Evolutionary conservation across 2,329 filamentous ascomycete species (phyloP), one percentile per base, ranked within the genome.

Genomic region (Trichophyton benhamiae): DNA sequence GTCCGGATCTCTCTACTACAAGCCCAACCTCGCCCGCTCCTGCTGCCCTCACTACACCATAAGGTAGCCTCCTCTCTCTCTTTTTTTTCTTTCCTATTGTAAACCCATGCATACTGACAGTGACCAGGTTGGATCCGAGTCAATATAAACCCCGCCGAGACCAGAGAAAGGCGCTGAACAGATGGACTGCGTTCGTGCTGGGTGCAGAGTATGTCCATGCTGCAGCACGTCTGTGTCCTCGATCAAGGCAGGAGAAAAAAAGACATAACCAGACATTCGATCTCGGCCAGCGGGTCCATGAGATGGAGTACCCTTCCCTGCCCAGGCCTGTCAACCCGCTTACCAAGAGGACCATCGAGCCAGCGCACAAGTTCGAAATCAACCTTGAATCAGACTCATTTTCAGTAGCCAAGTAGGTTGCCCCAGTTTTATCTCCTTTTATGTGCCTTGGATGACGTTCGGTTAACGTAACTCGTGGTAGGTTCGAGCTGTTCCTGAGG

Each of bases 31-130:
- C 68, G 81, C 82, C 62, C 80, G 85, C 61, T 88, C 90, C 64
- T 99, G 94, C 70, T 99, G 94, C 72, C 91, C 91, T 52, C 91
- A 96, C 70, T 97, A 80, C 65, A 79, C 78, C 11, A 71, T 80
- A 65, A 75, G 77, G 75, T 77, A 63, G 27, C 65, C n/a, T n/a
- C n/a, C n/a, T n/a, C n/a, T n/a, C n/a, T n/a, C n/a, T n/a, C n/a
- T 61, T 44, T 25, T 15, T 33, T 20, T 41, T 7, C 9, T 20
- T 48, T 6, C 20, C n/a, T 22, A 13, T 20, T 48, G 41, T 7
- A 38, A 11, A 15, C 25, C 25, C 5, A 27, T 15, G 33, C 33
- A 22, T n/a, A 1, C 52, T 38, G 15, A 33, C n/a, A 8, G 44
- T 7, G 44, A 17, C 20, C 49, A 77, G 76, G 57, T 69, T 80